Evolutionary conservation across 306 rosid genomes (phyloP).

Genomic region (Cucumis hystrix): DNA sequence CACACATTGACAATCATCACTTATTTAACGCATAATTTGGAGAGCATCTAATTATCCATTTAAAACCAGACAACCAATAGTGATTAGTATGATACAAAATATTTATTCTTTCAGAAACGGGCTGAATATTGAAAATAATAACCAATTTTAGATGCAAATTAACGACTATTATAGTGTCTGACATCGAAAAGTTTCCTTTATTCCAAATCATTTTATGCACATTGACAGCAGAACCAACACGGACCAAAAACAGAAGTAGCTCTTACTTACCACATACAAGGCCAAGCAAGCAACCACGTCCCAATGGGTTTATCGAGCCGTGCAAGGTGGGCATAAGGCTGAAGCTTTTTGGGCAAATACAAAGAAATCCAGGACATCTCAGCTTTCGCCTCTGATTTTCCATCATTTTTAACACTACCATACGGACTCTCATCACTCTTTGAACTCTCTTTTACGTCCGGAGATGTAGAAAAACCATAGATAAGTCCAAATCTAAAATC

Average conservation of each 20-base stretch:
- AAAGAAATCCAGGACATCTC: slow-evolving; percentile 49
- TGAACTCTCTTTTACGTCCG: slow-evolving; percentile 15
- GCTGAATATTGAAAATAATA: background rate
- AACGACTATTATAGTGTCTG: background rate
- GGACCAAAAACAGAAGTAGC: background rate
- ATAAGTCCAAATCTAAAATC: slow-evolving; percentile 22
- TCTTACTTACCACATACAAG: slow-evolving; percentile 80
- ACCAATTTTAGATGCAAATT: background rate
- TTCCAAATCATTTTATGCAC: background rate
- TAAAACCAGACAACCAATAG: background rate
- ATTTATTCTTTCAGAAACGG: background rate
- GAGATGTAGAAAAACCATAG: slow-evolving; percentile 34
- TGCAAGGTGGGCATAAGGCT: slow-evolving; percentile 76
- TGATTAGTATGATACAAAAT: background rate
- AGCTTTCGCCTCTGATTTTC: background rate
- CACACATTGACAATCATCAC: background rate
- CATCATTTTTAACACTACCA: slow-evolving; percentile 11
- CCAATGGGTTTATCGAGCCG: slow-evolving; percentile 95
- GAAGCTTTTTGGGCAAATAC: slow-evolving; percentile 47
- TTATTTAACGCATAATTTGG: background rate
- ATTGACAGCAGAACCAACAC: background rate
- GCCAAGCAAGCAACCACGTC: slow-evolving; percentile 93
- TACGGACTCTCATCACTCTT: slow-evolving; percentile 20
- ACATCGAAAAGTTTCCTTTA: background rate
- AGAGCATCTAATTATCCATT: background rate